Percentiles rank a stretch among this genome's conserved stretches.
phyloP scores from a whole-genome alignment of 768 basidiomycete genomes.

The Russula compacta region DNA sequence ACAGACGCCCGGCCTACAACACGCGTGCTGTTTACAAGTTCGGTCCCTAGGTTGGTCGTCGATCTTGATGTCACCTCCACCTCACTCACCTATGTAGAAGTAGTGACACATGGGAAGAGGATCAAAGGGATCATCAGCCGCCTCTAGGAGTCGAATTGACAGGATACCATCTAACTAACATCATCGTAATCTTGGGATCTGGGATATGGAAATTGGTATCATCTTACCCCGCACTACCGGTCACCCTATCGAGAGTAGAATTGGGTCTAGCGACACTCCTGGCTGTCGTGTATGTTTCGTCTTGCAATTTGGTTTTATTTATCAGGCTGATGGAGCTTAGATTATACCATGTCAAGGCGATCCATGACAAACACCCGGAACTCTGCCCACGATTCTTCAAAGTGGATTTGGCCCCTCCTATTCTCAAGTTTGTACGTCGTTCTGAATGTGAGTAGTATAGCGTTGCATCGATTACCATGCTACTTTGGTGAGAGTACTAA shows the following conservation, averaged over 20 bases:
- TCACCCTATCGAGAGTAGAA: neutral
- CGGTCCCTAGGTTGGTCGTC: too few relatives aligned
- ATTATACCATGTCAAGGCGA: neutral
- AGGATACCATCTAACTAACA: neutral
- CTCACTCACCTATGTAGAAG: too few relatives aligned
- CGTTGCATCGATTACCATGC: neutral
- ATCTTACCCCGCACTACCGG: neutral
- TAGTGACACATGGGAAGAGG: neutral
- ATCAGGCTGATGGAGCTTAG: neutral
- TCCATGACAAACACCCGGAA: neutral
- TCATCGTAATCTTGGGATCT: neutral
- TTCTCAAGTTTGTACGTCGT: neutral
- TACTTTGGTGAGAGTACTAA: neutral
- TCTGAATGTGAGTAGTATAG: neutral
- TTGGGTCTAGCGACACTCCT: neutral
- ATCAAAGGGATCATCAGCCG: too few relatives aligned
- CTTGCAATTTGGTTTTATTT: neutral
- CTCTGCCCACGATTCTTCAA: neutral
- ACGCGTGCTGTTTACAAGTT: too few relatives aligned
- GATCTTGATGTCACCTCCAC: too few relatives aligned
- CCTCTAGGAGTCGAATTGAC: neutral
- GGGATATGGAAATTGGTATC: neutral
- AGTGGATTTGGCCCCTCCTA: neutral
- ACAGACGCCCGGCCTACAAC: too few relatives aligned
- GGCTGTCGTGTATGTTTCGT: neutral